A percentile compares a stretch with the other conserved stretches of the same genome.
These are phyloP conservation scores for Fabrea salina DNA, from an alignment of 169 alveolate species.

Conservation along the genomic window DNA sequence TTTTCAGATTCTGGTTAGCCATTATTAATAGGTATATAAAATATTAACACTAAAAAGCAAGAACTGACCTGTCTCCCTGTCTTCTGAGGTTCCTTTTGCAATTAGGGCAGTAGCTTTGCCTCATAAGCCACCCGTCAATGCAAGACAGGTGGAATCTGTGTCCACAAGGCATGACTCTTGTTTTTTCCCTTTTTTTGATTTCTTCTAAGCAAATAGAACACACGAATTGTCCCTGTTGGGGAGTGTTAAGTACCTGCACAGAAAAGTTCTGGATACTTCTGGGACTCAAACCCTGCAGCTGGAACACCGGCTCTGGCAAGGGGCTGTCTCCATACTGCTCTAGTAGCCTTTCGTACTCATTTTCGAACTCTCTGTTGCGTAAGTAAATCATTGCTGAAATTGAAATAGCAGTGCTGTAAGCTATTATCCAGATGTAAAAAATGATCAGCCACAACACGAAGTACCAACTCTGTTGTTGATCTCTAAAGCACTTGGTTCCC, in stretches of 20 bases:
- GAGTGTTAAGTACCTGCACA: background rate
- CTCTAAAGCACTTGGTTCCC: background rate
- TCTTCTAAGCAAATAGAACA: constrained; percentile 48
- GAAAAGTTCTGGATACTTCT: background rate
- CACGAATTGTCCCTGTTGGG: background rate
- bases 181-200: constrained; percentile 30
- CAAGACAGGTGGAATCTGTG: constrained; percentile 74
- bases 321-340: constrained; percentile 9
- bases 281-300: background rate
- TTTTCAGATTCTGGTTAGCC: no score
- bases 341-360: background rate
- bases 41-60: no score
- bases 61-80: no score
- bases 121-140: constrained; percentile 74
- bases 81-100: constrained; percentile 39
- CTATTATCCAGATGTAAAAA: background rate
- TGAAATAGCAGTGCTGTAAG: background rate
- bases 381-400: background rate
- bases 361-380: background rate
- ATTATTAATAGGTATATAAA: no score
- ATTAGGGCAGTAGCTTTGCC: constrained; percentile 63
- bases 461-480: background rate
- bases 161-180: constrained; percentile 69
- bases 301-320: background rate
- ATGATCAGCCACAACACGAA: background rate